Evolutionary conservation across 352 stramenopile genomes (phyloP), one percentile per base, ranked within the genome.

Genomic region (Pythium grandisporangium): DNA sequence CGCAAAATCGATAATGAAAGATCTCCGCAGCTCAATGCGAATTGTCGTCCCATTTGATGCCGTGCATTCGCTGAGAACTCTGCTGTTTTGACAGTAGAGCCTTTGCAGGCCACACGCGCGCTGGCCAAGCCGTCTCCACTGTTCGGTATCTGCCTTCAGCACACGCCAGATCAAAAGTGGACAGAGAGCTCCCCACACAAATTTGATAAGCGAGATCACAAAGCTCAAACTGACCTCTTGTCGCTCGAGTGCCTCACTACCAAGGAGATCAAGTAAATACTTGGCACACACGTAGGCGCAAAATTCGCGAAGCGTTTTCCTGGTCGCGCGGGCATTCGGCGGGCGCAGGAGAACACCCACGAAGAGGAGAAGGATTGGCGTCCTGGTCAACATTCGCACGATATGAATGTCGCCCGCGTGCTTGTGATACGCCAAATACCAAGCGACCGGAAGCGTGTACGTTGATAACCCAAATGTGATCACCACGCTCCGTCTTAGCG

Each of bases 111-210:
- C 44, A 7, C 67, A 64, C 0, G 74, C 77, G 24, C 74, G 70
- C 23, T 62, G 51, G 7, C 72, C 70, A 0, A 91, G 43, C 2
- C 76, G 70, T 17, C 76, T 60, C 76, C 76, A 90, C 43, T 90
- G 58, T 32, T 68, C 63, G 6, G 76, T 90, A 38, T 90, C 76
- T 2, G 76, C 76, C 19, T 68, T 72, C 8, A 91, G 55, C 14
- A 88, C 63, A 42, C 74, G 61, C 74, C 71, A 88, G 44, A 89
- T 73, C 6, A 84, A 59, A 10, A 86, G 53, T 5, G 79, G 79
- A 21, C 62, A 66, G 5, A 86, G 34, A 0, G 70, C 62, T 6
- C 51, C 66, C 62, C 69, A 90, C 21, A 69, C 60, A 29, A 84
- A 36, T 20, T 61, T 57, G 6, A 48, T 45, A n/a, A 76, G 64